These are phyloP conservation scores for Cryptococcus deneoformans DNA, from an alignment of 1,284 basidiomycete genomes.

Conservation along the genomic window DNA sequence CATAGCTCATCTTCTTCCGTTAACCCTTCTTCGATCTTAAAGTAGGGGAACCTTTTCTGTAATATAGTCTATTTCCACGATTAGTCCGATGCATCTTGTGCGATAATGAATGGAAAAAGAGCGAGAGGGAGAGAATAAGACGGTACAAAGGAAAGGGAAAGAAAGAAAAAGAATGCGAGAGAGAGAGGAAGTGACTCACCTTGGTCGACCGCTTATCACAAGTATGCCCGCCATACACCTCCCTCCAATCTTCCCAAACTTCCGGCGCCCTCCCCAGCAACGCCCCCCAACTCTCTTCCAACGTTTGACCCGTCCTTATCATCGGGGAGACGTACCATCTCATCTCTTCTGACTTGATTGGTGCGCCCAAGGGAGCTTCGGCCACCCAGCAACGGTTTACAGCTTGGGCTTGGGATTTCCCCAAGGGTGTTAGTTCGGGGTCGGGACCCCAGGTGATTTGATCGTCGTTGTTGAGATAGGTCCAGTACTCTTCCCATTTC, in stretches of 20 bases:
- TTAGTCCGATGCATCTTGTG: neutral
- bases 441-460: constrained; percentile 80
- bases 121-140: too few species aligned
- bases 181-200: constrained; percentile 45
- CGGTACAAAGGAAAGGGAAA: too few species aligned
- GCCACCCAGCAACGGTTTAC: constrained; percentile 59
- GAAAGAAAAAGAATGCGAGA: too few species aligned
- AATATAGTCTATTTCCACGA: constrained; percentile 55
- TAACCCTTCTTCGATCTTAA: constrained; percentile 64
- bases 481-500: constrained; percentile 59
- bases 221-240: constrained; percentile 48
- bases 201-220: constrained; percentile 48
- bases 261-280: constrained; percentile 38
- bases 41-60: constrained; percentile 57
- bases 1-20: constrained; percentile 70
- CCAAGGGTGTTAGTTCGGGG: constrained; percentile 65
- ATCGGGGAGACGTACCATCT: constrained; percentile 69
- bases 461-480: constrained; percentile 65
- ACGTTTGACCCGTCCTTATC: constrained; percentile 55
- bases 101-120: too few species aligned
- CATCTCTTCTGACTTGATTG: constrained; percentile 55
- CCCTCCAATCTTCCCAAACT: constrained; percentile 46
- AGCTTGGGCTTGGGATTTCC: constrained; percentile 58
- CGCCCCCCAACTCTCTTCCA: constrained; percentile 45
- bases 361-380: constrained; percentile 58